Base-by-base conservation (phyloP, 768 basidiomycete genomes). In the Russula dissimulans region DNA sequence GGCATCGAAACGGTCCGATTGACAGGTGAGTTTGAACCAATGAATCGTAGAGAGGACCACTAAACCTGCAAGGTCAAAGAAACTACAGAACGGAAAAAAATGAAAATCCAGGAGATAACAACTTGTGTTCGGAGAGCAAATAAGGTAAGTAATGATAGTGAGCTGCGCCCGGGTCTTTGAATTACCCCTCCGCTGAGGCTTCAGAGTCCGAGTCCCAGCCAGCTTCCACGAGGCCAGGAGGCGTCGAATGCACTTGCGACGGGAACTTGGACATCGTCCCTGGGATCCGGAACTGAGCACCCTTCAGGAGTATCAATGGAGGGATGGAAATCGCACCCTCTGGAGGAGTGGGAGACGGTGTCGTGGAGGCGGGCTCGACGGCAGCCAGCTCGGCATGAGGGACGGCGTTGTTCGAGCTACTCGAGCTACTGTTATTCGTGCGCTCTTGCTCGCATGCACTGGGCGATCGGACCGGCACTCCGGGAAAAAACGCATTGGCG, bases 151-250 rank as follows among this genome's bases (percentile, higher is more conserved):
- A 52, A 48, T 47, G 43, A 41, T 41, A 6, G 56, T 52, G 45
- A 36, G 56, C 52, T 47, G 45, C 39, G 22, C 31, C 41, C 45
- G 15, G 38, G 11, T 42, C 41, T 41, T 41, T 54, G 45, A 29
- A 34, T 62, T 45, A 62, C 4, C 45, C 32, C 43, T 62, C 61
- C 11, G 31, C 46, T 48, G 61, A 64, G 55, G 49, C 42, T 15
- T 65, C 65, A 22, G 62, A 54, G 46, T 60, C 65, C 18, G 62
- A 54, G 46, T 60, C 65, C 65, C 65, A 65, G 8, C 58, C 62
- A 5, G 62, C 65, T 17, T 57, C 43, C 12, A 63, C 46, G 31
- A 64, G 59, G 32, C 55, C 44, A 26, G 57, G 54, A 32, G 64
- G 45, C 14, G 54, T 44, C 9, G 58, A 38, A 10, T 42, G 65